Evolutionary conservation across 164 flowering plant genomes (phyloP), one percentile per base, ranked within the genome.

Genomic region (Vitis rupestris): DNA sequence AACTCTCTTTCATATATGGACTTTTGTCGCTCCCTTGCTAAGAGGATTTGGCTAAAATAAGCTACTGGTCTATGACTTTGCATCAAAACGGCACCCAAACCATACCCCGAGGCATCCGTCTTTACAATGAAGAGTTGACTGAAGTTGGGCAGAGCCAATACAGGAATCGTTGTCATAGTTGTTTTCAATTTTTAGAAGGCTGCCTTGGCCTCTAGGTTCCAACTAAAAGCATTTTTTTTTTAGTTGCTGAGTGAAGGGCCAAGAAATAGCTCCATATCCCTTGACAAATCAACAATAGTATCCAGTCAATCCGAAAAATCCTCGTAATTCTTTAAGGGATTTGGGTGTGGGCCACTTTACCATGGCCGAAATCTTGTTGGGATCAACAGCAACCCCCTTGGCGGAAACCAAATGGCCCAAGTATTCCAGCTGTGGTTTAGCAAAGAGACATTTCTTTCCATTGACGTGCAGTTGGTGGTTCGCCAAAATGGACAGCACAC

Each of bases 61-160:
- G 74, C 63, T 7, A 71, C 17, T 0, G 64, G 68, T 10, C 51
- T 52, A 1, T 50, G 30, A 1, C 50, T 8, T 55, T 71, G 74
- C 0, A 10, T 2, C 6, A 71, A 9, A 5, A 71, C 64, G 9
- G 31, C 74, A 1, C 74, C 74, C n/a, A 71, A 9, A 2, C 58
- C 74, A 15, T 0, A 2, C 8, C 19, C 44, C 0, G 59, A 64
- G n/a, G 72, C 74, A 64, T 65, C 59, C 4, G 69, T 50, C 50
- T 65, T 58, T 4, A 64, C 6, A 4, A 9, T 31, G 17, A 65
- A 71, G 0, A 19, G 10, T 2, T 27, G 1, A 1, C 1, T 27
- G 10, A 65, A 66, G 30, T 72, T 9, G 8, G 70, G 75, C 9
- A 72, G 4, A 0, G 61, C 75, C 12, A 61, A 10, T 0, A 60